Evolutionary conservation across 495 filamentous ascomycete genomes (phyloP).

Genomic region (Aspergillus campestris): DNA sequence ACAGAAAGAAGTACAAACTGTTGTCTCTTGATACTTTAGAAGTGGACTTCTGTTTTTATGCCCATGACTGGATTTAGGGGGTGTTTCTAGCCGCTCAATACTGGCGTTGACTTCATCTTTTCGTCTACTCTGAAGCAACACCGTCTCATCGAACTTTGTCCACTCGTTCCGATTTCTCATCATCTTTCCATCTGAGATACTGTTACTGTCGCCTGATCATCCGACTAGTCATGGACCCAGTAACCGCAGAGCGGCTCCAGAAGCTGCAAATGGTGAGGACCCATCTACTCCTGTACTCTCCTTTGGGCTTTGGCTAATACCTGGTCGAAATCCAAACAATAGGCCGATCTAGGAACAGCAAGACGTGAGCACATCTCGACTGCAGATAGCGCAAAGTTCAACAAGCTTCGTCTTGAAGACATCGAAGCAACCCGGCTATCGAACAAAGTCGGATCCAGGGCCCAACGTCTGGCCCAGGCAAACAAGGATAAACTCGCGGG

Average conservation of each 20-base stretch:
- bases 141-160: too few species aligned
- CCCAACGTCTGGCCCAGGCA: conserved; percentile 9
- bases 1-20: too few species aligned
- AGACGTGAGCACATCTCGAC: conserved; percentile 28
- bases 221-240: conserved; percentile 1
- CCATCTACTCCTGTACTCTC: neutral
- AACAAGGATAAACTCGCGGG: conserved; percentile 13
- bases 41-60: too few species aligned
- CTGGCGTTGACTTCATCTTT: too few species aligned
- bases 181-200: too few species aligned
- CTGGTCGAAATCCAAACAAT: neutral
- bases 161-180: too few species aligned
- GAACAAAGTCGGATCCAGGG: conserved; percentile 15
- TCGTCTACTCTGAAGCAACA: too few species aligned
- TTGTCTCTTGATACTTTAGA: too few species aligned
- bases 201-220: too few species aligned
- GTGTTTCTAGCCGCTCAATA: too few species aligned
- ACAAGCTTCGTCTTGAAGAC: conserved; percentile 4
- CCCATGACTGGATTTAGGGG: too few species aligned
- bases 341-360: conserved; percentile 29
- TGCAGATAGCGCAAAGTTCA: conserved; percentile 7
- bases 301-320: neutral
- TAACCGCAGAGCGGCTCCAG: conserved; percentile 12
- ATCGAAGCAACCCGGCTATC: conserved; percentile 17
- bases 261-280: conserved; percentile 23